Evolutionary conservation across 108 stramenopile genomes (phyloP).

Genomic region (Nitzschia sp.): DNA sequence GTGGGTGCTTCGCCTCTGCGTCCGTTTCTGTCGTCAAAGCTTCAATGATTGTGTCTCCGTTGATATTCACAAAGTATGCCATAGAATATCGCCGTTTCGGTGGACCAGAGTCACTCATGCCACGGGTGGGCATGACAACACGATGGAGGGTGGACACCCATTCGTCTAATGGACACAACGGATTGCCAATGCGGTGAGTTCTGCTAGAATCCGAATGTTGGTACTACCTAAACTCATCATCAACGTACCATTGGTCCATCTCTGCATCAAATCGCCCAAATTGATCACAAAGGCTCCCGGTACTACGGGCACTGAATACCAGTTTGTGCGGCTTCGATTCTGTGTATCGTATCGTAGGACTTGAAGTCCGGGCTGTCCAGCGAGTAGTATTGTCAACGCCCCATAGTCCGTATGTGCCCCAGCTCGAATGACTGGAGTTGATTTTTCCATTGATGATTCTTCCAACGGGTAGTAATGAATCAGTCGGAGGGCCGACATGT

Average conservation of each 20-base stretch:
- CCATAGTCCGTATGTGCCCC: slow-evolving; percentile 90
- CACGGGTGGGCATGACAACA: slow-evolving; percentile 49
- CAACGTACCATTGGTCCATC: slow-evolving; percentile 86
- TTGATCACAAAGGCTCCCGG: slow-evolving; percentile 77
- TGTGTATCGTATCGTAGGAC: slow-evolving; percentile 28
- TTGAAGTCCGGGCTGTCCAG: slow-evolving; percentile 73
- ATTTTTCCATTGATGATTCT: not conserved
- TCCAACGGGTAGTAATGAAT: slow-evolving; percentile 71
- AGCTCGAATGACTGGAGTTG: slow-evolving; percentile 40
- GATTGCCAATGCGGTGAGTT: too few species aligned
- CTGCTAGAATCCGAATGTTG: too few species aligned
- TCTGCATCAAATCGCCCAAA: slow-evolving; percentile 88
- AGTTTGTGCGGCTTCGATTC: slow-evolving; percentile 22
- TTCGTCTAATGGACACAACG: slow-evolving; percentile 32
- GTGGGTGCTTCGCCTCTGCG: slow-evolving; percentile 36
- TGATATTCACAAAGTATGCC: slow-evolving; percentile 83
- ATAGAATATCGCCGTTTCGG: slow-evolving; percentile 62
- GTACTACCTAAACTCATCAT: slow-evolving; percentile 15
- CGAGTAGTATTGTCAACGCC: slow-evolving; percentile 75
- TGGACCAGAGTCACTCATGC: not conserved
- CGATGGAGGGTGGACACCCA: slow-evolving; percentile 85
- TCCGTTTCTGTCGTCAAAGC: slow-evolving; percentile 37
- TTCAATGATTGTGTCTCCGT: slow-evolving; percentile 59
- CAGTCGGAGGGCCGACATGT: slow-evolving; percentile 71
- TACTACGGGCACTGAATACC: slow-evolving; percentile 67